phyloP scores from a whole-genome alignment of 768 basidiomycete species.

The Mycena rebaudengoi region DNA sequence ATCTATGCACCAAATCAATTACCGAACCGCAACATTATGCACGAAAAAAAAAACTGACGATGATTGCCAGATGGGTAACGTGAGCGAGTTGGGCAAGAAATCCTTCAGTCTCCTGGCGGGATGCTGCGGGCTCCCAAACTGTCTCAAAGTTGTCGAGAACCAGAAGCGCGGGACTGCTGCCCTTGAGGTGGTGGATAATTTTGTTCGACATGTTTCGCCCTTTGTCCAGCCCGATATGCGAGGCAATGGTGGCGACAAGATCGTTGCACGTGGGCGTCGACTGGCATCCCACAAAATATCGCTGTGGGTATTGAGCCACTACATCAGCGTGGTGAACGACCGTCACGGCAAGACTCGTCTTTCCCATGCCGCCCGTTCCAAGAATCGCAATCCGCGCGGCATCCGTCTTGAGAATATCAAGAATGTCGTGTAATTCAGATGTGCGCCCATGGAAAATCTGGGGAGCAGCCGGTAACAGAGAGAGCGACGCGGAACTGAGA shows the following conservation, averaged over 20 bases:
- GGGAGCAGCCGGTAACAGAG: background rate
- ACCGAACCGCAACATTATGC: background rate
- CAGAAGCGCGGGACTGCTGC: background rate
- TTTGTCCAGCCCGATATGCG: background rate
- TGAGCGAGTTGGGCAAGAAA: background rate
- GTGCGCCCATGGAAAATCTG: background rate
- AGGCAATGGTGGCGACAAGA: background rate
- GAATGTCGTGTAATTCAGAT: background rate
- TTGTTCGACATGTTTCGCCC: background rate
- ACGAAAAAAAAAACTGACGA: background rate
- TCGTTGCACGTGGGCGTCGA: background rate
- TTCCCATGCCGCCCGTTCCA: background rate
- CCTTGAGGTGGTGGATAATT: background rate
- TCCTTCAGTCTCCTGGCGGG: background rate
- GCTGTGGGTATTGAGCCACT: background rate
- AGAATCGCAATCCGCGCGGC: background rate
- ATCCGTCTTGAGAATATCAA: background rate
- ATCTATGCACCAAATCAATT: background rate
- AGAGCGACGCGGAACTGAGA: background rate
- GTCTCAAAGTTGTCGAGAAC: slow-evolving; percentile 6
- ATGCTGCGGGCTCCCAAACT: background rate
- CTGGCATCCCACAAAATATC: background rate
- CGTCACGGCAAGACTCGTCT: background rate
- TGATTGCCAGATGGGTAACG: background rate
- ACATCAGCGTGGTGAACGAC: background rate